Evolutionary conservation across 2,329 filamentous ascomycete species (phyloP).

Genomic region (Eutypella sp.): DNA sequence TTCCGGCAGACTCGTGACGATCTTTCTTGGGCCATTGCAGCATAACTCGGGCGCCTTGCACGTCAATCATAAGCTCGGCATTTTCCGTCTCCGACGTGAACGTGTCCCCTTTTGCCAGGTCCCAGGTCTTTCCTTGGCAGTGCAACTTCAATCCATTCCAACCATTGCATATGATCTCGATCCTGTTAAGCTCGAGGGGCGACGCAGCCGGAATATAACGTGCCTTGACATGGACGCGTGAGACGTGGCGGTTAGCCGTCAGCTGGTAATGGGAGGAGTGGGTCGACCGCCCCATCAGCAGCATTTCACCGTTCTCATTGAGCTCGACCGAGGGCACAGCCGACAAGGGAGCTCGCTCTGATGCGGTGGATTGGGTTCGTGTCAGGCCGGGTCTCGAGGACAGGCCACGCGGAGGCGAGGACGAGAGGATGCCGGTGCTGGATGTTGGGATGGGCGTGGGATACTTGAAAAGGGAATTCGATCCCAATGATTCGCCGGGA

Average conservation of each 20-base stretch:
- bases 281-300: slow-evolving; percentile 89
- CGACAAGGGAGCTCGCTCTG: slow-evolving; percentile 78
- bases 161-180: slow-evolving; percentile 86
- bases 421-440: slow-evolving; percentile 84
- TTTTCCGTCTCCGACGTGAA: slow-evolving; percentile 87
- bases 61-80: slow-evolving; percentile 89
- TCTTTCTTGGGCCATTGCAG: slow-evolving; percentile 75
- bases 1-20: slow-evolving; percentile 41
- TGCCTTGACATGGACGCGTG: slow-evolving; percentile 87
- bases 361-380: slow-evolving; percentile 59
- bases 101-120: slow-evolving; percentile 79
- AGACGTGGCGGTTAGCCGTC: slow-evolving; percentile 86
- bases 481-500: slow-evolving; percentile 29
- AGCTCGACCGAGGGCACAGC: slow-evolving; percentile 80
- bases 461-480: slow-evolving; percentile 62
- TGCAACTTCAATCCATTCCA: slow-evolving; percentile 96
- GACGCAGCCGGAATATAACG: slow-evolving; percentile 68
- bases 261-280: slow-evolving; percentile 95
- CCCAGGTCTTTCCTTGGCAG: slow-evolving; percentile 82
- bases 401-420: slow-evolving; percentile 64
- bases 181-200: slow-evolving; percentile 65
- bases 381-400: slow-evolving; percentile 44
- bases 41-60: slow-evolving; percentile 86
- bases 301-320: slow-evolving; percentile 71
- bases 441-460: slow-evolving; percentile 93